Conservation (phyloP, 2,329 filamentous ascomycete species). For the Colletotrichum cordylinicola region DNA sequence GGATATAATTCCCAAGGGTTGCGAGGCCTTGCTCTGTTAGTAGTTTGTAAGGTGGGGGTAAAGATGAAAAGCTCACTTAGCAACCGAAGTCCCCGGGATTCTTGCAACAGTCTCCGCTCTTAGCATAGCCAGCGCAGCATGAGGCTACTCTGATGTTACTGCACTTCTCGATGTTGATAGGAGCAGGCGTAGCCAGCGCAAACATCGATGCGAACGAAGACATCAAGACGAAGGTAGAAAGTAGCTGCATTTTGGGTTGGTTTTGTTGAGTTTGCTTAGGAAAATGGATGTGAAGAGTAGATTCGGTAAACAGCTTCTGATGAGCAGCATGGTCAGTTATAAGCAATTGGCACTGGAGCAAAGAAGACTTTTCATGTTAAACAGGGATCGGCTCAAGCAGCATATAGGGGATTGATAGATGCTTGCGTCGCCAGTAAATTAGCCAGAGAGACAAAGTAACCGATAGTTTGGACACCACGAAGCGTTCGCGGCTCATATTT, state of each 20-base stretch:
- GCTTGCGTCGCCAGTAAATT: background rate
- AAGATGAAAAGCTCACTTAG: background rate
- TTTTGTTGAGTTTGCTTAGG: background rate
- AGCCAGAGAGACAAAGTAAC: background rate
- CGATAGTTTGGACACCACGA: background rate
- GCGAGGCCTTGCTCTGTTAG: background rate
- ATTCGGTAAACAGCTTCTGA: background rate
- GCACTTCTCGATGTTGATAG: background rate
- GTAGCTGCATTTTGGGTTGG: background rate
- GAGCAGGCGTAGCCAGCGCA: background rate
- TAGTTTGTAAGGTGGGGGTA: background rate
- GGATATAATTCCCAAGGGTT: background rate
- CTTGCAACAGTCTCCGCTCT: background rate
- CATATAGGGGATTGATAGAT: too few species aligned
- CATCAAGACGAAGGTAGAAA: background rate
- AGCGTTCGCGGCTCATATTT: background rate
- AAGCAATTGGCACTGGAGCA: background rate
- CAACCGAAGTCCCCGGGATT: background rate
- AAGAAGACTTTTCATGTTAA: background rate
- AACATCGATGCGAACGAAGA: background rate
- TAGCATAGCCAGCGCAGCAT: background rate
- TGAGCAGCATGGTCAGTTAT: background rate
- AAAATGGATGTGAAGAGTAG: background rate
- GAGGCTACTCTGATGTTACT: background rate
- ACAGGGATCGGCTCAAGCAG: background rate